These are phyloP conservation scores for Diospyros lotus DNA, from an alignment of 148 eudicot species.

Conservation along the genomic window DNA sequence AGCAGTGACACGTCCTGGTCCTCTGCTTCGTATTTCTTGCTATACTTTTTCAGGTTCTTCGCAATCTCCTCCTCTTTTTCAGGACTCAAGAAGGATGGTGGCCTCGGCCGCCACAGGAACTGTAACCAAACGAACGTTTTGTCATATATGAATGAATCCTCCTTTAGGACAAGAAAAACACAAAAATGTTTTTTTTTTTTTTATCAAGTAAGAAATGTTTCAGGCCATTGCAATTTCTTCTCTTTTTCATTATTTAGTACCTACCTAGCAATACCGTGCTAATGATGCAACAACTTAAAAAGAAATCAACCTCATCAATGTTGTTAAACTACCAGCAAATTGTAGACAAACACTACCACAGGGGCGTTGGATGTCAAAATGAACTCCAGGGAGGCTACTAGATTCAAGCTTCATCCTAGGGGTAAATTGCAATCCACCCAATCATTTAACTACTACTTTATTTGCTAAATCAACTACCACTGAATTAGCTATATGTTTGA, in stretches of 20 bases:
- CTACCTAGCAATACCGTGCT: too few species aligned
- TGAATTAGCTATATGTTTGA: not conserved
- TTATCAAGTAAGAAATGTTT: not conserved
- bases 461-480: not conserved
- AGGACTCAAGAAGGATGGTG: slow-evolving; percentile 67
- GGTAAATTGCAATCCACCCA: too few species aligned
- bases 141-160: not conserved
- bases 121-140: slow-evolving; percentile 16
- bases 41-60: slow-evolving; percentile 82
- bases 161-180: not conserved
- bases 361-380: too few species aligned
- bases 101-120: slow-evolving; percentile 92
- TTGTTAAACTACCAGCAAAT: too few species aligned
- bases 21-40: slow-evolving; percentile 86
- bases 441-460: not conserved
- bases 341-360: too few species aligned
- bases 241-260: too few species aligned
- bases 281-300: not conserved
- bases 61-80: slow-evolving; percentile 94
- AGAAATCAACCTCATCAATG: too few species aligned
- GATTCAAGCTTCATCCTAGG: too few species aligned
- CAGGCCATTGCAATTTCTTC: not conserved
- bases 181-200: not conserved
- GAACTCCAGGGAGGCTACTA: too few species aligned
- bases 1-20: slow-evolving; percentile 82